Evolutionary conservation across 345 rosid species (phyloP), one percentile per base, ranked within the genome.

Genomic region (Hypericum perforatum): DNA sequence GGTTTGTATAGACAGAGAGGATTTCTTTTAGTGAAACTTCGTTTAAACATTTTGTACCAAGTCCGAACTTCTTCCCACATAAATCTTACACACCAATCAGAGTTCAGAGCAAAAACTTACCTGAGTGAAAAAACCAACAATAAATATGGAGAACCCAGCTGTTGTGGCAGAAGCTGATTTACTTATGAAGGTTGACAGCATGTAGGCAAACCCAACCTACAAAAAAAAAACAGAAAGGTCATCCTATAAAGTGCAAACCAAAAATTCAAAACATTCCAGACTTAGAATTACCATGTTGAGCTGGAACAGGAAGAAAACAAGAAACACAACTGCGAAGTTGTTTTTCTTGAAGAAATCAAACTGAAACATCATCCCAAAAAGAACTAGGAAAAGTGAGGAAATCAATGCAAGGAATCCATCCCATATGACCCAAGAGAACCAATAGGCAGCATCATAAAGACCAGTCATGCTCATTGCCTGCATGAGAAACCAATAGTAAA

Each of bases 301-400:
- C 70, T 84, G 87, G 70, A 91, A 87, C 22, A 91, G 92, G 70
- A 81, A 76, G 79, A 87, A 91, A 32, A 80, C 62, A n/a, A 87
- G 69, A 73, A 81, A 84, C 61, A 91, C 70, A 13, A 91, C 76
- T 7, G 69, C 73, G 60, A 87, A 91, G 54, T 54, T 79, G 78
- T 91, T 91, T 55, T 91, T 78, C 81, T 79, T 68, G 82, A 91
- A 91, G 63, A 91, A 87, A 61, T 80, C 82, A 41, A 91, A 84
- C 72, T 78, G 98, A 63, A 91, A 91, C 87, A 87, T 82, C 96
- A 87, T 78, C 40, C 98, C 96, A 47, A 91, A 91, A 54, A 91
- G 84, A 67, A 81, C 72, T 2, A 76, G 74, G 62, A 87, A 70
- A 61, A 91, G 73, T 7, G 98, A 81, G 4, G 98, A 91, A 59